Base-by-base conservation (phyloP, 2,329 filamentous ascomycete genomes). In the Neobulgaria alba region DNA sequence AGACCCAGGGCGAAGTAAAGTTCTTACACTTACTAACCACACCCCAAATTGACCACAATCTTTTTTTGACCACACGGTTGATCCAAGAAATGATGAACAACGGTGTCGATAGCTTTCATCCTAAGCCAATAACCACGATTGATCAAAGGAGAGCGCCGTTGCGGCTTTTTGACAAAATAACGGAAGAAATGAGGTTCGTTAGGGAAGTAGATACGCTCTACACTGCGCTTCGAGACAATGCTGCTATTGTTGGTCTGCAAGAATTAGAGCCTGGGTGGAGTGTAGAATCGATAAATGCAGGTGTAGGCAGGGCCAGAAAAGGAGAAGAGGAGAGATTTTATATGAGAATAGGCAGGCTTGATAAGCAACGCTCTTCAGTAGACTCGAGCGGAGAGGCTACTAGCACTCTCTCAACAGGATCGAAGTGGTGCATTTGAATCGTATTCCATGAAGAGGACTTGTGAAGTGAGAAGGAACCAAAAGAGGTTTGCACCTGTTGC, bases 211-310 rank as follows among this genome's bases (percentile, higher is more conserved):
- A 94, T 68, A 52, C 81, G 81, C 58, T 95, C 88, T n/a, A 95
- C 89, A 54, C 87, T 92, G 51, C 88, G 72, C 61, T 95, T 95
- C 10, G 88, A 95, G 12, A 89, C 82, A 52, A 95, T 95, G 57
- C 85, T 93, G 63, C 85, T 90, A 59, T 80, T 89, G 60, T 95
- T 95, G 43, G 88, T 95, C 76, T 85, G 54, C 23, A 32, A 36
- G 19, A 31, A 23, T 42, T 36, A 45, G 39, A 21, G 14, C 17
- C 19, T 17, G 33, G n/a, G n/a, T n/a, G n/a, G n/a, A n/a, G n/a
- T n/a, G n/a, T n/a, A n/a, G n/a, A n/a, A n/a, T n/a, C n/a, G n/a
- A n/a, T n/a, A n/a, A n/a, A n/a, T n/a, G n/a, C n/a, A n/a, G n/a
- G n/a, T n/a, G n/a, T n/a, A n/a, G n/a, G n/a, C n/a, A n/a, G n/a